Percentiles rank a stretch among this genome's conserved stretches.
Evolutionary conservation across 2,329 filamentous ascomycete species (phyloP).

Genomic region (Ophiocordyceps unilateralis): DNA sequence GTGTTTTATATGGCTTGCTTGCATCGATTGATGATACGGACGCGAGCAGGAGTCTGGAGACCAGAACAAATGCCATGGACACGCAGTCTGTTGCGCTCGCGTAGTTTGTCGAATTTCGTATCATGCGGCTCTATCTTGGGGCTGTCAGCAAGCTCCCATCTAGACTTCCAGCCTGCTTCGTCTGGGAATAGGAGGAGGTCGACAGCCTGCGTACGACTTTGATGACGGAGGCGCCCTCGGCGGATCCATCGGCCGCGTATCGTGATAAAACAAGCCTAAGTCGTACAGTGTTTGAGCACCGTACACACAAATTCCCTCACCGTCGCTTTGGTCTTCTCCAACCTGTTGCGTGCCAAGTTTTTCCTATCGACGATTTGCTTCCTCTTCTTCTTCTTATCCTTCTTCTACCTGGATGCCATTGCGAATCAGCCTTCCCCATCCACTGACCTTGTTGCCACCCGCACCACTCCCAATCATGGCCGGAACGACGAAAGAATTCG

Average conservation of each 20-base stretch:
- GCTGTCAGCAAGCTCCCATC: neutral
- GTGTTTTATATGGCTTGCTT: constrained; percentile 45
- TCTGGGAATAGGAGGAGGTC: no score
- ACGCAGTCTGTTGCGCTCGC: no score
- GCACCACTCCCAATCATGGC: constrained; percentile 42
- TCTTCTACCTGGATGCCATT: neutral
- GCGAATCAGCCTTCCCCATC: neutral
- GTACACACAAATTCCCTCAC: neutral
- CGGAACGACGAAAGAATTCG: constrained; percentile 58
- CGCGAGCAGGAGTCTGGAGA: constrained; percentile 24
- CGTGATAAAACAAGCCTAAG: neutral
- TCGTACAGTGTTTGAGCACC: neutral
- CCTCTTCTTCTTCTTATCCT: no score
- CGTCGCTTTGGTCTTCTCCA: neutral
- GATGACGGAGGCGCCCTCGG: neutral
- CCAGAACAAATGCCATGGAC: neutral
- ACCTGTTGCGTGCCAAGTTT: neutral
- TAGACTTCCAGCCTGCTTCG: neutral
- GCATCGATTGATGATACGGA: constrained; percentile 39
- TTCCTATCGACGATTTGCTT: neutral
- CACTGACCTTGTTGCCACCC: no score
- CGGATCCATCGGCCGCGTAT: neutral
- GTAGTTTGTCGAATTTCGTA: no score
- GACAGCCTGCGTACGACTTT: neutral
- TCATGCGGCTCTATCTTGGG: no score